phyloP scores from a whole-genome alignment of 441 rosid species.

The Gossypium gossypioides region DNA sequence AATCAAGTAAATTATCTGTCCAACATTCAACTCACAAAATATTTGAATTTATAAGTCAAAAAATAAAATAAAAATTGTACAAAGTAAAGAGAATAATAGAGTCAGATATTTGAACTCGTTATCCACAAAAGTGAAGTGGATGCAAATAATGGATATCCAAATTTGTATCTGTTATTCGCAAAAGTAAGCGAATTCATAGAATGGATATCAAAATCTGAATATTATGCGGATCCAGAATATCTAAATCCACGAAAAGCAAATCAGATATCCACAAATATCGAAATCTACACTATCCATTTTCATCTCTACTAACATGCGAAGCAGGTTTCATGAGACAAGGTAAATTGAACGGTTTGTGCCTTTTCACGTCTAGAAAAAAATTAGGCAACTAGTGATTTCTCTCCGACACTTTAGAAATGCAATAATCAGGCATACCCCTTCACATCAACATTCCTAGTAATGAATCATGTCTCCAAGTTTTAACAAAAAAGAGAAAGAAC shows the following conservation, averaged over 20 bases:
- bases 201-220: neutral
- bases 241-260: neutral
- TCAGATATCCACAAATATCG: neutral
- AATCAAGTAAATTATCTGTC: neutral
- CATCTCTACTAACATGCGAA: neutral
- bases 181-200: neutral
- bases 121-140: neutral
- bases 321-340: neutral
- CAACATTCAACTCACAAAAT: neutral
- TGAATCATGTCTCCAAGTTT: neutral
- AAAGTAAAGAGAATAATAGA: neutral
- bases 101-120: neutral
- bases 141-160: neutral
- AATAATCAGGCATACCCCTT: neutral
- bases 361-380: neutral
- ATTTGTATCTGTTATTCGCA: neutral
- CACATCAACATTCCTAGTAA: neutral
- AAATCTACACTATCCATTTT: neutral
- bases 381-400: neutral
- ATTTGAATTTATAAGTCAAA: neutral
- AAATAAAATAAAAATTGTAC: neutral
- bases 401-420: neutral
- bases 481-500: neutral
- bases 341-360: neutral
- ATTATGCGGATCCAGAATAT: neutral